Percentiles rank a stretch among this genome's conserved stretches.
phyloP scores from a whole-genome alignment of 805 yeast genomes.

The Helenozyma baotianmanensis region DNA sequence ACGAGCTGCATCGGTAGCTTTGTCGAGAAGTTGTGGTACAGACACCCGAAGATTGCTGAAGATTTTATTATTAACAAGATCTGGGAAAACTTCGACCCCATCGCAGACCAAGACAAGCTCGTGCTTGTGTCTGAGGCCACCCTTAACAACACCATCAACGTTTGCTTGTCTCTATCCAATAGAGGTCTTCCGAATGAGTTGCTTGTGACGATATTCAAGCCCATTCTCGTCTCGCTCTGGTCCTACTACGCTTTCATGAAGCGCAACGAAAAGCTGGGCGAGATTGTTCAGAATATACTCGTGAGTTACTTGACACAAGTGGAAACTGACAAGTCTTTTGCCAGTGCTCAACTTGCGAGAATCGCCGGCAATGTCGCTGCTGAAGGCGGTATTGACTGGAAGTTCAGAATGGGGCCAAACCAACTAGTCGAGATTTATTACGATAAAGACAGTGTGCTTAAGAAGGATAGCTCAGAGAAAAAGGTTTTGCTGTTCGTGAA shows the following conservation, averaged over 20 bases:
- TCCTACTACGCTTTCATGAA: conserved; percentile 37
- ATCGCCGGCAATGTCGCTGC: conserved; percentile 31
- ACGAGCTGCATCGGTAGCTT: conserved; percentile 54
- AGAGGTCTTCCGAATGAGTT: conserved; percentile 25
- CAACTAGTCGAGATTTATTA: conserved; percentile 27
- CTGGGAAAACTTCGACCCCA: conserved; percentile 44
- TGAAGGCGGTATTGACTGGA: conserved; percentile 34
- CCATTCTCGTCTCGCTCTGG: conserved; percentile 40
- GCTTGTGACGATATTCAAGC: conserved; percentile 21
- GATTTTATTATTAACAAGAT: conserved; percentile 57
- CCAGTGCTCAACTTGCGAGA: conserved; percentile 19
- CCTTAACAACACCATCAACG: conserved; percentile 61
- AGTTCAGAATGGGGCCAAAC: conserved; percentile 39
- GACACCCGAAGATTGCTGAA: conserved; percentile 44
- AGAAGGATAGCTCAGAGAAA: conserved; percentile 15
- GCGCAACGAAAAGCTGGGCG: conserved; percentile 24
- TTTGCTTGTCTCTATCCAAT: conserved; percentile 57
- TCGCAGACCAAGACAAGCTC: conserved; percentile 6
- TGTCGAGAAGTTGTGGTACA: conserved; percentile 46
- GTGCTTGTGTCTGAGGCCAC: conserved; percentile 42
- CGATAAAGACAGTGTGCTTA: background rate
- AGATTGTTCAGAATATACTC: conserved; percentile 33
- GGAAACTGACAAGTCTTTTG: conserved; percentile 12
- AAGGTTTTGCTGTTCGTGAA: conserved; percentile 26
- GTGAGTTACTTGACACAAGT: conserved; percentile 31